phyloP scores from a whole-genome alignment of 2,329 filamentous ascomycete species.

The Acrodontium crateriforme region DNA sequence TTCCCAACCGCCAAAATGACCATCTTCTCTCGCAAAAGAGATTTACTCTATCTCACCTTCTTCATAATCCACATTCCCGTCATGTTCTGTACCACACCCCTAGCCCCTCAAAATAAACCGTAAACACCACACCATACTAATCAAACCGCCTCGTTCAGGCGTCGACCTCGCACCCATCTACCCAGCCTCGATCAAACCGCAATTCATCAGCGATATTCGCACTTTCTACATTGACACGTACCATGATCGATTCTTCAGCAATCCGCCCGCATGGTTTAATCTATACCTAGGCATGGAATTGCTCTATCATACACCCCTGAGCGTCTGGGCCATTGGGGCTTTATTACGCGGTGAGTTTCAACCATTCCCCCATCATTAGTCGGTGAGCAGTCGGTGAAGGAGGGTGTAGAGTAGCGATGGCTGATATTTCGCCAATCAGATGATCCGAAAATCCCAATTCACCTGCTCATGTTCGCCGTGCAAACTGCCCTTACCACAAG shows the following conservation, averaged over 20 bases:
- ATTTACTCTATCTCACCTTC: conserved; percentile 42
- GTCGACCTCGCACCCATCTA: conserved; percentile 49
- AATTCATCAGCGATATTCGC: conserved; percentile 37
- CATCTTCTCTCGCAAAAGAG: conserved; percentile 26
- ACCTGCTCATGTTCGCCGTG: conserved; percentile 45
- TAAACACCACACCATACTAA: conserved; percentile 1
- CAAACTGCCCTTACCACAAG: conserved; percentile 48
- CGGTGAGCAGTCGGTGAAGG: no score
- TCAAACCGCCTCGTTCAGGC: conserved; percentile 26
- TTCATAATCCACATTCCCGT: conserved; percentile 49
- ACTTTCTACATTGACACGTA: conserved; percentile 47
- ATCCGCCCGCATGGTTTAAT: conserved; percentile 45
- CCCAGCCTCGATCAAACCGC: conserved; percentile 36
- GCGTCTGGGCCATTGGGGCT: conserved; percentile 45
- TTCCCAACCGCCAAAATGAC: conserved; percentile 13
- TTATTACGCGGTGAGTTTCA: conserved; percentile 34
- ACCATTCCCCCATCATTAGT: neutral
- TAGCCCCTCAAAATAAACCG: neutral
- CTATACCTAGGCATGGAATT: conserved; percentile 45
- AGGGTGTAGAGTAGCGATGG: no score
- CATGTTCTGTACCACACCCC: conserved; percentile 38
- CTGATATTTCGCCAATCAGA: conserved; percentile 23
- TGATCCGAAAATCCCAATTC: conserved; percentile 43
- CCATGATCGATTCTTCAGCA: conserved; percentile 48
- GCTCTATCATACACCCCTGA: conserved; percentile 47